Base-by-base conservation (phyloP, 2,329 filamentous ascomycete genomes). In the Talaromyces sp. region DNA sequence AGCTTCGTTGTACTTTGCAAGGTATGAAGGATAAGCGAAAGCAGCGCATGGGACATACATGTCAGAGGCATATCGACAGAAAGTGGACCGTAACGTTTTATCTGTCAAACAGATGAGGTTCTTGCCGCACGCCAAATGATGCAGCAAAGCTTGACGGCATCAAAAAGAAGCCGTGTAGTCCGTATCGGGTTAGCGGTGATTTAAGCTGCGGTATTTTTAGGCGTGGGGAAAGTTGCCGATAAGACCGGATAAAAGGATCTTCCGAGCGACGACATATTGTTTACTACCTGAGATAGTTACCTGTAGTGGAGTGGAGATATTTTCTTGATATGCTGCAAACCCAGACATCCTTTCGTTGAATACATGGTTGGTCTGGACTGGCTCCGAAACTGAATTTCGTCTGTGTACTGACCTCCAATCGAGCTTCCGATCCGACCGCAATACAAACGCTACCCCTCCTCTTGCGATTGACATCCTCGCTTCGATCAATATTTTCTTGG, bases 11-110 rank as follows among this genome's bases (percentile, higher is more conserved):
- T 47, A 17, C 9, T 27, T 52, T 31, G 27, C 43, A 31, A 33
- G 19, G 17, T 3, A 37, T 25, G 5, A 56, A 22, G 6, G n/a
- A 3, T 25, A 33, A n/a, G 54, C 17, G 45, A 19, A 33, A n/a
- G 57, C n/a, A 47, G 15, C 31, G n/a, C 33, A 25, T 7, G 31
- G 66, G 13, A 70, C 77, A 66, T 68, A 78, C 78, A 79, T 31
- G 77, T 78, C 64, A 79, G 73, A 66, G 77, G 73, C 77, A 79
- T 79, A 19, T 68, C 71, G 69, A 64, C n/a, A n/a, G 37, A 17
- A 31, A 59, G 27, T 10, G 27, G n/a, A 52, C 10, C 10, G 49
- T 52, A 52, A 33, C 15, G 25, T 33, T 33, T 22, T 50, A 50
- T 9, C 49, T 33, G 49, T 31, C 33, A 31, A 59, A 19, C 6